Conservation (phyloP, 345 rosid genomes). For the Rhizophora mangle region DNA sequence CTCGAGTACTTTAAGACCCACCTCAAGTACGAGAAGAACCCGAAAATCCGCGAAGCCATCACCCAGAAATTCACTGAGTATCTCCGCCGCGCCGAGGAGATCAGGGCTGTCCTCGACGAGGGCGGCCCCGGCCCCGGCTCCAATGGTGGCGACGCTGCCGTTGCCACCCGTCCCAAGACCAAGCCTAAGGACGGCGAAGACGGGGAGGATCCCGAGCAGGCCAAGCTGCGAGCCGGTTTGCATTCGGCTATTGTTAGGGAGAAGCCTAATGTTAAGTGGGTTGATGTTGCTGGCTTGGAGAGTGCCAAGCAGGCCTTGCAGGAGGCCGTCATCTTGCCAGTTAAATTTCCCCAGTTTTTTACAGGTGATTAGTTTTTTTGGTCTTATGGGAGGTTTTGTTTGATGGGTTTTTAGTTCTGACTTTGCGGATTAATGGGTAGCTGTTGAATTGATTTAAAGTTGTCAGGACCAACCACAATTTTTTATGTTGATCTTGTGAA, state of each 20-base stretch:
- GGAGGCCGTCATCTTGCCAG: slow-evolving; percentile 92
- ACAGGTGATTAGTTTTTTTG: slow-evolving; percentile 44
- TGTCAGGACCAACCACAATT: no score
- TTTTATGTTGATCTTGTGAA: no score
- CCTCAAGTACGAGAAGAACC: slow-evolving; percentile 92
- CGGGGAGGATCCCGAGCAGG: slow-evolving; percentile 77
- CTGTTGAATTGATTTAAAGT: no score
- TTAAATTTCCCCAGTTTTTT: slow-evolving; percentile 83
- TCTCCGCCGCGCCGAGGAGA: slow-evolving; percentile 86
- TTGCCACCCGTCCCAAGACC: slow-evolving; percentile 56
- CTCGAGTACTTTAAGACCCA: slow-evolving; percentile 87
- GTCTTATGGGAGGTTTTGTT: background rate
- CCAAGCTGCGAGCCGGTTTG: slow-evolving; percentile 76
- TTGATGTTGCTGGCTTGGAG: slow-evolving; percentile 88
- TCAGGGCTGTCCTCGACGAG: slow-evolving; percentile 72
- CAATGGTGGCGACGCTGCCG: slow-evolving; percentile 56
- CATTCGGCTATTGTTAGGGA: slow-evolving; percentile 78
- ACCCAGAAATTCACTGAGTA: slow-evolving; percentile 75
- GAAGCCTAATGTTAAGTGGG: slow-evolving; percentile 85
- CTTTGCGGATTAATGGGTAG: no score
- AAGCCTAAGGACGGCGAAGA: slow-evolving; percentile 53
- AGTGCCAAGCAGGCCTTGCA: slow-evolving; percentile 82
- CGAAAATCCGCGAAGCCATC: slow-evolving; percentile 68
- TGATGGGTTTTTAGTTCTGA: background rate
- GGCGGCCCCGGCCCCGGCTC: slow-evolving; percentile 64